phyloP scores from a whole-genome alignment of 2,329 filamentous ascomycete genomes.

The Acephala macrosclerotiorum region DNA sequence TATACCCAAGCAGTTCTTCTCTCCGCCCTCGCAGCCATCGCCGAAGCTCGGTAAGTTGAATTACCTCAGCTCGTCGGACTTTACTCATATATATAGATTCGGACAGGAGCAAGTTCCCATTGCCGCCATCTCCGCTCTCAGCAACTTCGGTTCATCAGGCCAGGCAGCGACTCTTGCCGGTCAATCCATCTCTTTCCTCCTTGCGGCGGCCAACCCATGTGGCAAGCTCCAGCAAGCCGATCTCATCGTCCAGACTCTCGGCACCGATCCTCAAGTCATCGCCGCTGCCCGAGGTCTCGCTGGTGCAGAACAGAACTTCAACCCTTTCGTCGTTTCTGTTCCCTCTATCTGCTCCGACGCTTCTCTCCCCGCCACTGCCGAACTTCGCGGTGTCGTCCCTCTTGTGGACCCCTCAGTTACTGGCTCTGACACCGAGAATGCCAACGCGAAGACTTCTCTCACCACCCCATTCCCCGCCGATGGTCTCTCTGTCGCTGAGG shows the following conservation, averaged over 20 bases:
- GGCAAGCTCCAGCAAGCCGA: constrained; percentile 69
- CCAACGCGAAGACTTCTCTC: constrained; percentile 62
- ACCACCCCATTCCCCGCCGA: constrained; percentile 61
- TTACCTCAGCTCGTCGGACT: neutral
- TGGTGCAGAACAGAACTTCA: constrained; percentile 76
- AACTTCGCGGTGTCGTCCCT: constrained; percentile 71
- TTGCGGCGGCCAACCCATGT: constrained; percentile 71
- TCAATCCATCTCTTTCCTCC: constrained; percentile 64
- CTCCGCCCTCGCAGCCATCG: constrained; percentile 33
- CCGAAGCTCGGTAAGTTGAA: constrained; percentile 40
- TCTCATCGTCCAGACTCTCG: constrained; percentile 66
- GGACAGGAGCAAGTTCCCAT: constrained; percentile 68
- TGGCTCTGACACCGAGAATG: constrained; percentile 65
- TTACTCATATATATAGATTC: constrained; percentile 52
- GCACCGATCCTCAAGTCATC: constrained; percentile 63
- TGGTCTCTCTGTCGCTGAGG: constrained; percentile 69
- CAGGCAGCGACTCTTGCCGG: constrained; percentile 59
- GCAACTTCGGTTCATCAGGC: constrained; percentile 53
- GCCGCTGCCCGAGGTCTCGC: constrained; percentile 69
- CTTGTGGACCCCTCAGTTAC: constrained; percentile 70
- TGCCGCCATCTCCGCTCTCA: constrained; percentile 58
- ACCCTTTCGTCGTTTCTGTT: constrained; percentile 66
- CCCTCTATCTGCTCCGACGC: constrained; percentile 70
- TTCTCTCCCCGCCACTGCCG: constrained; percentile 64
- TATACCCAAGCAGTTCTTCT: constrained; percentile 36